Percentiles rank a stretch among this genome's conserved stretches.
Evolutionary conservation across 2,329 filamentous ascomycete species (phyloP).

Genomic region (Cordyceps farinosa): DNA sequence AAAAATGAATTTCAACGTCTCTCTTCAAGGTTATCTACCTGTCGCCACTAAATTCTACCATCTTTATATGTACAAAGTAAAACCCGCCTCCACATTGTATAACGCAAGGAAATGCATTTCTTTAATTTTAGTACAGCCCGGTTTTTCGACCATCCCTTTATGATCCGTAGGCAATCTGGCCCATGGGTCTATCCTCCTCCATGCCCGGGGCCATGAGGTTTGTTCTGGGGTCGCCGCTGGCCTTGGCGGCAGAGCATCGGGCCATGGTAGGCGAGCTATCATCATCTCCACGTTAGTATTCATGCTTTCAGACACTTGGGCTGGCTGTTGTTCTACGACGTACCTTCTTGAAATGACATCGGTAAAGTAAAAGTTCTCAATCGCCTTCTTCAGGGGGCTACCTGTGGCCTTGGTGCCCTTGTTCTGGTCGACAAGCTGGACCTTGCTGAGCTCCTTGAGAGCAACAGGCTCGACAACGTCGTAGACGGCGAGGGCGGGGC

Average conservation of each 20-base stretch:
- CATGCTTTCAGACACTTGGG: conserved; percentile 16
- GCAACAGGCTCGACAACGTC: conserved; percentile 84
- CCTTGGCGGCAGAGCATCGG: conserved; percentile 91
- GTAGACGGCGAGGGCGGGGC: conserved; percentile 82
- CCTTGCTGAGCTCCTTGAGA: conserved; percentile 74
- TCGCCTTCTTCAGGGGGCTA: conserved; percentile 74
- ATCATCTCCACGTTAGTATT: conserved; percentile 23
- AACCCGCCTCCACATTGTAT: conserved; percentile 27
- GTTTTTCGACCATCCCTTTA: conserved; percentile 31
- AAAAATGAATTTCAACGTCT: conserved; percentile 11
- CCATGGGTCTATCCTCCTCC: conserved; percentile 59
- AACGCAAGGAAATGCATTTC: conserved; percentile 29
- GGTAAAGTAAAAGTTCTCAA: conserved; percentile 98
- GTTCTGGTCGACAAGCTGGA: conserved; percentile 94
- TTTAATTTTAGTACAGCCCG: conserved; percentile 36
- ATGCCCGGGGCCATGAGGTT: conserved; percentile 75
- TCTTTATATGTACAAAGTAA: conserved; percentile 20
- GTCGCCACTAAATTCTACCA: conserved; percentile 12
- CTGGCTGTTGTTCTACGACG: conserved; percentile 30
- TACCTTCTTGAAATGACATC: conserved; percentile 95
- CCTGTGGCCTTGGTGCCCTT: conserved; percentile 75
- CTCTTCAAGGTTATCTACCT: conserved; percentile 16
- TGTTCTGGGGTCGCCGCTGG: conserved; percentile 70
- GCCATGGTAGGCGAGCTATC: conserved; percentile 94
- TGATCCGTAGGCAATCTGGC: conserved; percentile 57